Evolutionary conservation across 2,329 filamentous ascomycete species (phyloP).

Genomic region (Aureobasidium lini): DNA sequence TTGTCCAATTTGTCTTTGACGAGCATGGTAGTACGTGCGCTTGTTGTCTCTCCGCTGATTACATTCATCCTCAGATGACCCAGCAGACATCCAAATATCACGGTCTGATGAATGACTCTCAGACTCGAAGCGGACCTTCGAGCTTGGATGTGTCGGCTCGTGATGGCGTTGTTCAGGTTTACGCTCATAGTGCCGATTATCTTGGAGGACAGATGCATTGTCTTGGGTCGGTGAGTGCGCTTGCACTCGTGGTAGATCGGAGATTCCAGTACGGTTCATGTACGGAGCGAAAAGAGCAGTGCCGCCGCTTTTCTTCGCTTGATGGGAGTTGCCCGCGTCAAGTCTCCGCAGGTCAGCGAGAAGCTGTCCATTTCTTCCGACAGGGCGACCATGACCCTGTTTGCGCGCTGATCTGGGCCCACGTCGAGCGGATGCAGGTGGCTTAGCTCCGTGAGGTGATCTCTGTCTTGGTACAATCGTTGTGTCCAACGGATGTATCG

Average conservation of each 20-base stretch:
- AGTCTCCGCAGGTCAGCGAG: constrained; percentile 1
- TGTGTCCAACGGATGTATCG: not conserved
- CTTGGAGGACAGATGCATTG: not conserved
- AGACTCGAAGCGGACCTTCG: not conserved
- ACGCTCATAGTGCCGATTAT: not conserved
- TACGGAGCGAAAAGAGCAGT: constrained; percentile 7
- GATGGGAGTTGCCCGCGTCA: not conserved
- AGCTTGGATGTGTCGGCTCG: not conserved
- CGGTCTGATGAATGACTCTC: constrained; percentile 12
- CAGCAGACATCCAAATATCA: constrained; percentile 10
- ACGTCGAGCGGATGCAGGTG: not conserved
- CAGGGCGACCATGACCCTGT: not conserved
- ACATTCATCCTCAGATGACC: not conserved
- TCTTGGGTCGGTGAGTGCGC: not conserved
- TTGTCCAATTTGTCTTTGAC: not conserved
- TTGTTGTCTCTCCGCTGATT: not conserved
- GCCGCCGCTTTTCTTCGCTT: not conserved
- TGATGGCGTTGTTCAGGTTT: not conserved
- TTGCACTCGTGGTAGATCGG: not conserved
- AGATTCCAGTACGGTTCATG: constrained; percentile 16
- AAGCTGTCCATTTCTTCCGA: constrained; percentile 2
- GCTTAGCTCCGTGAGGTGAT: not conserved
- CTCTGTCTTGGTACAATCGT: not conserved
- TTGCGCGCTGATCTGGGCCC: not conserved
- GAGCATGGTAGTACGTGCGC: not conserved